A percentile compares a stretch with the other conserved stretches of the same genome.
Evolutionary conservation across 2,329 filamentous ascomycete species (phyloP).

Genomic region (Orbilia oligospora): DNA sequence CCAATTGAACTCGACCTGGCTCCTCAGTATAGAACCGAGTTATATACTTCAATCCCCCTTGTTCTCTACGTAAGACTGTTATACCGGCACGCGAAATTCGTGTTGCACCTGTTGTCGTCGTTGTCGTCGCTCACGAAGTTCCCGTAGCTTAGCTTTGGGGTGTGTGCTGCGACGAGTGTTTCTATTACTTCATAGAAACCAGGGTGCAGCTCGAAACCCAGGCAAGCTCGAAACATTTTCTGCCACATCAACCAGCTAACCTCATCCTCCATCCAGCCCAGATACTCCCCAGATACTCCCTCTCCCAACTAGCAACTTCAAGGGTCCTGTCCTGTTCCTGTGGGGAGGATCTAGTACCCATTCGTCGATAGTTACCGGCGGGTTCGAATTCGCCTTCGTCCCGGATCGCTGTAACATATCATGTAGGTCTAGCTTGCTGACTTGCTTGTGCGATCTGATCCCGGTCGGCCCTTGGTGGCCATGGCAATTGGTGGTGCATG

Average conservation of each 20-base stretch:
- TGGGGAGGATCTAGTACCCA: conserved; percentile 2
- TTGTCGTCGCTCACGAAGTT: conserved; percentile 20
- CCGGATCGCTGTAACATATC: conserved; percentile 6
- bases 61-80: conserved; percentile 3
- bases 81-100: conserved; percentile 4
- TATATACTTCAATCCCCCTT: conserved; percentile 4
- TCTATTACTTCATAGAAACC: conserved; percentile 47
- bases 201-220: conserved; percentile 27
- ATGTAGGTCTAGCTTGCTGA: conserved; percentile 10
- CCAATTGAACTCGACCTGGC: background rate
- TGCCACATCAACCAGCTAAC: conserved; percentile 23
- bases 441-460: conserved; percentile 20
- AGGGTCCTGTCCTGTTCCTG: too few species aligned
- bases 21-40: background rate
- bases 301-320: background rate
- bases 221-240: conserved; percentile 47
- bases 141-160: conserved; percentile 6
- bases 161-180: conserved; percentile 37
- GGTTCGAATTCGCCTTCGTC: conserved; percentile 18
- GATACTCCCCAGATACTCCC: too few species aligned
- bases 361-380: conserved; percentile 22
- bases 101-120: conserved; percentile 27
- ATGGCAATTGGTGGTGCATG: conserved; percentile 16
- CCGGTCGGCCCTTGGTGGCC: conserved; percentile 28
- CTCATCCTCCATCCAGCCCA: conserved; percentile 7